Evolutionary conservation across 2,329 filamentous ascomycete genomes (phyloP).

Genomic region (Trichoderma harzianum): DNA sequence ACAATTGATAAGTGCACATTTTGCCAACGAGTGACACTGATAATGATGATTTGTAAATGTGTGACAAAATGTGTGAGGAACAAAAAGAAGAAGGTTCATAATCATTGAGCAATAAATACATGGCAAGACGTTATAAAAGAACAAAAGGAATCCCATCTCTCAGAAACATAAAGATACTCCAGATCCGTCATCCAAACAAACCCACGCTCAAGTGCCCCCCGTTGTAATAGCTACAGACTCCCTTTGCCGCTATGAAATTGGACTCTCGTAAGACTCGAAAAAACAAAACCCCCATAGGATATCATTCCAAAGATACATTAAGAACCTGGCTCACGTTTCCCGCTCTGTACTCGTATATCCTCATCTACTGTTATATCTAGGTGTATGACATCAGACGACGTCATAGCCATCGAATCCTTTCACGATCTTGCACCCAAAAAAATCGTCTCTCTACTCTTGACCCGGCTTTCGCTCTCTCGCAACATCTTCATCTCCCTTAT

Average conservation of each 20-base stretch:
- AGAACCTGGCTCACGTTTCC: not conserved
- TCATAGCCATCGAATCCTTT: not conserved
- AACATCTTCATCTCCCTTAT: slow-evolving; percentile 43
- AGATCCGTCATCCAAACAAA: not conserved
- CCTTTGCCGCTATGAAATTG: not conserved
- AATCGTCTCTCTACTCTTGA: not conserved
- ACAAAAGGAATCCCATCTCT: not conserved
- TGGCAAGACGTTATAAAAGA: not conserved
- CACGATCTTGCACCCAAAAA: no score
- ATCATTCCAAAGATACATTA: slow-evolving; percentile 7
- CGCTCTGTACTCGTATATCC: not conserved
- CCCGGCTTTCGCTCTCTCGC: slow-evolving; percentile 46
- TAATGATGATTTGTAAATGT: not conserved
- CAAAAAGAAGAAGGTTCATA: not conserved
- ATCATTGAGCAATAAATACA: slow-evolving; percentile 3
- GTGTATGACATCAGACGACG: not conserved
- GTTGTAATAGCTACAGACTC: not conserved
- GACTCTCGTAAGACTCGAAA: not conserved
- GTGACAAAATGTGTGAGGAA: not conserved
- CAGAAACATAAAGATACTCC: not conserved
- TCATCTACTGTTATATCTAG: not conserved
- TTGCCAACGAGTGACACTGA: not conserved
- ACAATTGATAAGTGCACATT: not conserved
- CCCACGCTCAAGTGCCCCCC: not conserved
- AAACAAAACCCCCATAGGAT: not conserved